Evolutionary conservation across 495 filamentous ascomycete species (phyloP).

Genomic region (Trichodelitschia bisporula): DNA sequence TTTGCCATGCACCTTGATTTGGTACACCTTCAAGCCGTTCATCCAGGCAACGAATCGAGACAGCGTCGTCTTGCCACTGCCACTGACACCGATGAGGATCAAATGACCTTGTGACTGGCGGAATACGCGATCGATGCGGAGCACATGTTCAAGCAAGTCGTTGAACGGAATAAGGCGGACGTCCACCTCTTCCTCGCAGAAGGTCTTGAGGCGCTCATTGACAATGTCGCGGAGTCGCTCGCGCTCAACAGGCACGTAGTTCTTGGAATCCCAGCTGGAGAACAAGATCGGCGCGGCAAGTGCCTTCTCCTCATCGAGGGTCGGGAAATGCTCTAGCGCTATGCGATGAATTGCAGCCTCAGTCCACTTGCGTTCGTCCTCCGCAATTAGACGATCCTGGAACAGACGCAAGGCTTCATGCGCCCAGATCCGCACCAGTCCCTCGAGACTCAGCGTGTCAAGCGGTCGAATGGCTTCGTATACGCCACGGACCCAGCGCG

Average conservation of each 20-base stretch:
- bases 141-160: slow-evolving; percentile 89
- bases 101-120: slow-evolving; percentile 94
- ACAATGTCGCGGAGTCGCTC: slow-evolving; percentile 89
- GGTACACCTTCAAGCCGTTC: slow-evolving; percentile 96
- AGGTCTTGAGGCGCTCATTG: slow-evolving; percentile 87
- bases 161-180: slow-evolving; percentile 95
- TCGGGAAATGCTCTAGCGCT: slow-evolving; percentile 80
- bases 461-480: slow-evolving; percentile 91
- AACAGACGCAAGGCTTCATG: slow-evolving; percentile 91
- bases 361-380: slow-evolving; percentile 92
- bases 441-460: slow-evolving; percentile 67
- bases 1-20: slow-evolving; percentile 98
- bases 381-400: slow-evolving; percentile 80
- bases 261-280: slow-evolving; percentile 98
- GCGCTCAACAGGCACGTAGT: slow-evolving; percentile 90
- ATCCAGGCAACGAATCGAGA: slow-evolving; percentile 99
- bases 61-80: slow-evolving; percentile 92
- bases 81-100: slow-evolving; percentile 93
- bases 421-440: slow-evolving; percentile 90
- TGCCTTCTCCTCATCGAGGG: slow-evolving; percentile 64
- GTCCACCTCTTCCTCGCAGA: slow-evolving; percentile 98
- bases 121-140: slow-evolving; percentile 96
- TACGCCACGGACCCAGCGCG: slow-evolving; percentile 85
- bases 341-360: slow-evolving; percentile 60
- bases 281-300: slow-evolving; percentile 88